Conservation (phyloP, 441 rosid species). For the Bruguiera hainesii region DNA sequence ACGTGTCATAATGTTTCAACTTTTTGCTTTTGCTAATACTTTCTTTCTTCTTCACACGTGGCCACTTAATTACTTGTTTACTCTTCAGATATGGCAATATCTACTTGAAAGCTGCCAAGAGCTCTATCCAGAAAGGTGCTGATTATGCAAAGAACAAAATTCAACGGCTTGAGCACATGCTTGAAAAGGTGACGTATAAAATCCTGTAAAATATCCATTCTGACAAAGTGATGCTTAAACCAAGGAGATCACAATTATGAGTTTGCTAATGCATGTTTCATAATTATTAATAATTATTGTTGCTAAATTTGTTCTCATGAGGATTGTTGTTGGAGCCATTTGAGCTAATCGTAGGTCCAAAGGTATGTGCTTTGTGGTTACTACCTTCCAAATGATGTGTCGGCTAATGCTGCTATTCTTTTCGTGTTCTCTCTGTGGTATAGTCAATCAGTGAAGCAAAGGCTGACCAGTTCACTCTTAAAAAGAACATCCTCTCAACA, state of each 20-base stretch:
- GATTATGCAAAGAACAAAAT: conserved; percentile 71
- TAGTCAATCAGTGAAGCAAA: conserved; percentile 85
- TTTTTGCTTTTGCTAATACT: neutral
- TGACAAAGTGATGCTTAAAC: no score
- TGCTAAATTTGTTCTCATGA: no score
- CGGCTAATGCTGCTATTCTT: neutral
- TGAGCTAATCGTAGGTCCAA: neutral
- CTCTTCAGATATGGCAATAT: conserved; percentile 62
- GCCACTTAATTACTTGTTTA: neutral
- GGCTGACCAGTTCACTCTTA: conserved; percentile 60
- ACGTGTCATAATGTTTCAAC: neutral
- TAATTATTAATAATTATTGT: no score
- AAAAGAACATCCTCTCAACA: conserved; percentile 62
- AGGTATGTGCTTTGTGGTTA: neutral
- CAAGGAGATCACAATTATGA: no score
- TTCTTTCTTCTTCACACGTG: neutral
- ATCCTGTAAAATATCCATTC: no score
- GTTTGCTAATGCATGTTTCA: no score
- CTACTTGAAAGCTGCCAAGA: conserved; percentile 70
- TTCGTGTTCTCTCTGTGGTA: conserved; percentile 4
- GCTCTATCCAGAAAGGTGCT: conserved; percentile 67
- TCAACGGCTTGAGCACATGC: conserved; percentile 75
- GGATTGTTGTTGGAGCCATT: no score
- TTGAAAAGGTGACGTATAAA: conserved; percentile 53
- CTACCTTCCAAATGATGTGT: neutral